Conservation (phyloP, 306 rosid genomes). For the Rosa lucieae region DNA sequence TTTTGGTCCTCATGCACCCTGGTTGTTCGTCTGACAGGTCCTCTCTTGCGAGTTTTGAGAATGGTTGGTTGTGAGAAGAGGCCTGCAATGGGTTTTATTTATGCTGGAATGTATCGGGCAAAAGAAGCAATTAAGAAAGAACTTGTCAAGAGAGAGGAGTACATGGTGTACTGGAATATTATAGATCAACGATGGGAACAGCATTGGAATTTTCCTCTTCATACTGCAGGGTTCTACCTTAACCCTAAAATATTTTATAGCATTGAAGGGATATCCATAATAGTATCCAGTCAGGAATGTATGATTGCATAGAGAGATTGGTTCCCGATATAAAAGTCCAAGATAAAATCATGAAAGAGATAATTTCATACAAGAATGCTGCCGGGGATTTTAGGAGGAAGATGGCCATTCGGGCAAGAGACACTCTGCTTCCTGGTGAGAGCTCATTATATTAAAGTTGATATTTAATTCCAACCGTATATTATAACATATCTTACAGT, state of each 20-base stretch:
- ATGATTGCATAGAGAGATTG: slow-evolving; percentile 91
- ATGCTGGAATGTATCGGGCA: slow-evolving; percentile 77
- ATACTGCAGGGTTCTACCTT: slow-evolving; percentile 81
- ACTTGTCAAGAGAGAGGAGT: slow-evolving; percentile 70
- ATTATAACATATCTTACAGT: slow-evolving; percentile 16
- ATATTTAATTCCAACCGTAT: slow-evolving; percentile 24
- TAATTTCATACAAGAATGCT: slow-evolving; percentile 66
- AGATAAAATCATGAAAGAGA: slow-evolving; percentile 83
- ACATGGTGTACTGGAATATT: slow-evolving; percentile 80
- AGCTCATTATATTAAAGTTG: slow-evolving; percentile 27
- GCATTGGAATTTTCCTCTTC: slow-evolving; percentile 78
- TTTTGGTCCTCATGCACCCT: slow-evolving; percentile 86
- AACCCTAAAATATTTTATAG: slow-evolving; percentile 88
- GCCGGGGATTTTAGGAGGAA: slow-evolving; percentile 86
- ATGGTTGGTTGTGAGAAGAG: slow-evolving; percentile 65
- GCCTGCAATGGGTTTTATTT: slow-evolving; percentile 84
- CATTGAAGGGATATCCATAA: slow-evolving; percentile 66
- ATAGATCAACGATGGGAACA: slow-evolving; percentile 86
- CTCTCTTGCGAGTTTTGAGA: slow-evolving; percentile 70
- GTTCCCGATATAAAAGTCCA: slow-evolving; percentile 81
- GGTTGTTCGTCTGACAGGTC: slow-evolving; percentile 61
- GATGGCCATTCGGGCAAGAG: slow-evolving; percentile 89
- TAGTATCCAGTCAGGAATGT: slow-evolving; percentile 63
- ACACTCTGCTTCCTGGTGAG: slow-evolving; percentile 87
- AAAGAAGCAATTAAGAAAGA: slow-evolving; percentile 81